Base-by-base conservation (phyloP, 495 filamentous ascomycete species). In the Daldinia caldariorum region DNA sequence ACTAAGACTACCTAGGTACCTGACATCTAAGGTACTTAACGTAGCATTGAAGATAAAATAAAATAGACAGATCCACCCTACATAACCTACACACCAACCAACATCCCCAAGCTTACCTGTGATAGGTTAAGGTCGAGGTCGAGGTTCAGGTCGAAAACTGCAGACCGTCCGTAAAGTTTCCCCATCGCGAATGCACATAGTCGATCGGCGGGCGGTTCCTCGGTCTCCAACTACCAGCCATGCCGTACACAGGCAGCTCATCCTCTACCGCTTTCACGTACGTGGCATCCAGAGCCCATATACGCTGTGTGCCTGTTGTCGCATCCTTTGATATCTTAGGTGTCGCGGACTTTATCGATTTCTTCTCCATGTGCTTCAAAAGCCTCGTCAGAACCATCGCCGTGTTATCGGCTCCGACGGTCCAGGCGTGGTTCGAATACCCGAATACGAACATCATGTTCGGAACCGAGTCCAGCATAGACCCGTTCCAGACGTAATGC, bases 391-490 rank as follows among this genome's bases (percentile, higher is more conserved):
- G 16, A 26, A 61, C 58, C n/a, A 51, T 20, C 6, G 58, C 43
- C 6, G 43, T 61, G 13, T 61, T 16, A 43, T 89, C 86, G 1
- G 86, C 81, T 13, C 86, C 86, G 1, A 89, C 76, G 0, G 87
- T 89, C 87, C 87, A 89, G 0, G 81, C 83, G 0, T 84, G 83
- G 66, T 87, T 86, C 6, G 85, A 83, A 63, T 89, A 89, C 6
- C 87, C 87, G 59, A 89, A 80, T 22, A 87, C 76, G 58, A 86
- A 83, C 3, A 79, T 73, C 8, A 82, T 72, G 61, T 89, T 89
- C 7, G 87, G 87, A 0, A 89, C 58, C 57, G 84, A 83, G 71
- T 88, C 80, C 35, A 89, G 60, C 87, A 89, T 89, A 20, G 83
- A 76, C 0, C 85, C 82, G 58, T 85, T 85, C 87, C 87, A 89